Conservation (phyloP, 768 basidiomycete species). For the Phylloporus scabripes region DNA sequence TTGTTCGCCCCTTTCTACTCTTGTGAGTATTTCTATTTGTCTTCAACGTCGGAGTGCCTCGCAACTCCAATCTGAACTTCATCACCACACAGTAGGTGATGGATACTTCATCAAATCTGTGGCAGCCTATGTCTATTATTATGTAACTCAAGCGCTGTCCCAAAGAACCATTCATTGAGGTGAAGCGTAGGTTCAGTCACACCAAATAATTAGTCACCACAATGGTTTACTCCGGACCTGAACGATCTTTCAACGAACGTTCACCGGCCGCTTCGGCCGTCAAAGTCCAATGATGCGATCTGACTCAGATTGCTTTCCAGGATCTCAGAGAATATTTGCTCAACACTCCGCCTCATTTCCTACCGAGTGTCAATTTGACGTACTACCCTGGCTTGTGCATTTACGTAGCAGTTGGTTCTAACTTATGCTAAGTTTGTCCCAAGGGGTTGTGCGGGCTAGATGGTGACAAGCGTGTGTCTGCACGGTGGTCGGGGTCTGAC, state of each 20-base stretch:
- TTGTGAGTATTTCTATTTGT: constrained; percentile 41
- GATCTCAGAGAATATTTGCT: no score
- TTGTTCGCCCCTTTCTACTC: not conserved
- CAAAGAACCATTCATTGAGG: constrained; percentile 52
- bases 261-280: not conserved
- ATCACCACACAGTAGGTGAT: constrained; percentile 42
- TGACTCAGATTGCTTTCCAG: not conserved
- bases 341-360: not conserved
- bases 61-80: not conserved
- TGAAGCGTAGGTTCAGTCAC: constrained; percentile 17
- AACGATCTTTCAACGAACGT: not conserved
- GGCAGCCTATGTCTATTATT: constrained; percentile 50
- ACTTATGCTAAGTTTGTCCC: not conserved
- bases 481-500: constrained; percentile 25
- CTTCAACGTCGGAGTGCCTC: not conserved
- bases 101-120: constrained; percentile 41
- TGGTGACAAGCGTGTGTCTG: constrained; percentile 1
- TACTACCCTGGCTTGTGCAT: not conserved
- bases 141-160: constrained; percentile 61
- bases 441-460: not conserved
- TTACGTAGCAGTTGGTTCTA: constrained; percentile 8
- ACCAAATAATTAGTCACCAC: not conserved
- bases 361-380: constrained; percentile 1
- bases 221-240: constrained; percentile 25
- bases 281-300: not conserved